Conservation (phyloP, 2,329 filamentous ascomycete genomes). For the Mycocentrospora acerina region DNA sequence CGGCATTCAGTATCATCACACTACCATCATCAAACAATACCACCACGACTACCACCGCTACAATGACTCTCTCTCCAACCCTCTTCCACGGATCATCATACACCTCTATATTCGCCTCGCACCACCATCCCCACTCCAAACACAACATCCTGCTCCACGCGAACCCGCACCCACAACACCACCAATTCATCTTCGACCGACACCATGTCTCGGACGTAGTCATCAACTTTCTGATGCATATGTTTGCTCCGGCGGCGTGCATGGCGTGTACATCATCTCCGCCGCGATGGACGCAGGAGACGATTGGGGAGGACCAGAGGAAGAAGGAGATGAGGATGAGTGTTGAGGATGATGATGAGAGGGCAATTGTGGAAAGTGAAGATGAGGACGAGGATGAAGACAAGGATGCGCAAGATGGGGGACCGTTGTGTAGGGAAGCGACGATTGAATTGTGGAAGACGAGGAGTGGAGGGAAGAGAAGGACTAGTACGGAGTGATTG, state of each 20-base stretch:
- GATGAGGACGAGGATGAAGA: slow-evolving; percentile 1
- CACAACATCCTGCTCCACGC: not conserved
- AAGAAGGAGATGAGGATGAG: not conserved
- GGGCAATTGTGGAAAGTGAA: slow-evolving; percentile 10
- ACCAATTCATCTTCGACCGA: slow-evolving; percentile 5
- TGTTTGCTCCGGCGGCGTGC: slow-evolving; percentile 17
- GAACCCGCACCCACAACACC: not conserved
- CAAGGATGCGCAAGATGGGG: slow-evolving; percentile 18
- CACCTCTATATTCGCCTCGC: slow-evolving; percentile 5
- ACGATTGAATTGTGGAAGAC: slow-evolving; percentile 23
- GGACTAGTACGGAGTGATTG: slow-evolving; percentile 13
- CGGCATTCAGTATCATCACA: too few species aligned
- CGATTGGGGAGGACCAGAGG: slow-evolving; percentile 1
- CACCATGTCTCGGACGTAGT: slow-evolving; percentile 13
- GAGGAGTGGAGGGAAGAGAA: slow-evolving; percentile 4
- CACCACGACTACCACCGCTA: too few species aligned
- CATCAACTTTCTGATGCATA: slow-evolving; percentile 12
- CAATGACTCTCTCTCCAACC: too few species aligned
- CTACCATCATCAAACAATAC: too few species aligned
- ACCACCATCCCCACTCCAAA: not conserved
- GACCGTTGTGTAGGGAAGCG: slow-evolving; percentile 23
- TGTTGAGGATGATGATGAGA: slow-evolving; percentile 15
- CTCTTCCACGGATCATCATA: too few species aligned
- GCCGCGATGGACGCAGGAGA: slow-evolving; percentile 1
- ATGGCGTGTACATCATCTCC: slow-evolving; percentile 12